phyloP scores from a whole-genome alignment of 1,284 basidiomycete species.

The Cystobasidiaceae sp. region DNA sequence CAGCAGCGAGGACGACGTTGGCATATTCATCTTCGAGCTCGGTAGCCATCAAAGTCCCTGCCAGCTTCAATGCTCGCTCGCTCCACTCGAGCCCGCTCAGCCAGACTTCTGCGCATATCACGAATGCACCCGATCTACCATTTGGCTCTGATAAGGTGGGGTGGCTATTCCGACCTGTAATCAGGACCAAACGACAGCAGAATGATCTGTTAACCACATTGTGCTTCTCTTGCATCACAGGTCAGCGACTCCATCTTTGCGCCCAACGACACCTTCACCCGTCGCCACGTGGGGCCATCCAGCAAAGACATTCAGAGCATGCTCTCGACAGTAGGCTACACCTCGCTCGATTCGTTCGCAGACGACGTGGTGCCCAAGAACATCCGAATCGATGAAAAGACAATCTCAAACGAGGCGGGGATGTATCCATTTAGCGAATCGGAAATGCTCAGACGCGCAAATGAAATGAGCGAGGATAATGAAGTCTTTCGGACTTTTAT shows the following conservation, averaged over 20 bases:
- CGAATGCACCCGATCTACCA: slow-evolving; percentile 16
- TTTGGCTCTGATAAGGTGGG: slow-evolving; percentile 12
- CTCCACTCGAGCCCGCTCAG: slow-evolving; percentile 3
- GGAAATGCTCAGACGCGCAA: slow-evolving; percentile 71
- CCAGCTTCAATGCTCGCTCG: neutral
- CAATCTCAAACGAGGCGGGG: slow-evolving; percentile 57
- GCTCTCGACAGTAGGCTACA: slow-evolving; percentile 73
- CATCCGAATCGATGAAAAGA: slow-evolving; percentile 63
- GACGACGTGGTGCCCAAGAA: slow-evolving; percentile 68
- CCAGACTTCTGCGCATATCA: slow-evolving; percentile 25
- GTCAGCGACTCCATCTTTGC: slow-evolving; percentile 11
- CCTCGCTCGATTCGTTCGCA: slow-evolving; percentile 80
- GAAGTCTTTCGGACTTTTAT: slow-evolving; percentile 85
- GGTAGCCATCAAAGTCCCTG: neutral
- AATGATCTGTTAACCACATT: neutral
- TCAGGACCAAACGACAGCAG: neutral
- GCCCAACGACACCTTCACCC: slow-evolving; percentile 77
- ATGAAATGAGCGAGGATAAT: slow-evolving; percentile 71
- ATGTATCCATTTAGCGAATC: slow-evolving; percentile 66
- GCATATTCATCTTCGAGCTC: neutral
- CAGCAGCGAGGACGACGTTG: neutral
- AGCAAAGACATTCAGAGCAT: slow-evolving; percentile 60
- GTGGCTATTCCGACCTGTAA: neutral
- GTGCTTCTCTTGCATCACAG: neutral
- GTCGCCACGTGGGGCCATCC: slow-evolving; percentile 85